A percentile compares a stretch with the other conserved stretches of the same genome.
Conservation (phyloP, 1,284 basidiomycete genomes). For the Tranzscheliella williamsii region DNA sequence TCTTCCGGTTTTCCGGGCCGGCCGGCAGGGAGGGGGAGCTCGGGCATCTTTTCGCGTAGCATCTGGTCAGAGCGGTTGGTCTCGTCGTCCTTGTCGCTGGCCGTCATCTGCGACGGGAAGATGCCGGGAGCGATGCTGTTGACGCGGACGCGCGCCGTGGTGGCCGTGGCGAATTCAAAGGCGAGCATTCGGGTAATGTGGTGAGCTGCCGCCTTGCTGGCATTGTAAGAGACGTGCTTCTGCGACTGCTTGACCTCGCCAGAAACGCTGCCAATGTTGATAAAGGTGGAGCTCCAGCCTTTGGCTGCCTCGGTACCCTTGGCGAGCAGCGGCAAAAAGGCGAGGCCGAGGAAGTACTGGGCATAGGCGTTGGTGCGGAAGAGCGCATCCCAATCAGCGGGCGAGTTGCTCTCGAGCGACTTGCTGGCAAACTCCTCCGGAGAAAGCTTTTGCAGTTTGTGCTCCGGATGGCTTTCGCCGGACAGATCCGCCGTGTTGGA, state of each 20-base stretch:
- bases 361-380: constrained; percentile 42
- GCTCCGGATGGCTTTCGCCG: constrained; percentile 37
- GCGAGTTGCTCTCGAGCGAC: constrained; percentile 38
- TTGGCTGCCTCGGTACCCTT: constrained; percentile 30
- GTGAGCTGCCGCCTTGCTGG: constrained; percentile 41
- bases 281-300: constrained; percentile 27
- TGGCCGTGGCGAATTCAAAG: constrained; percentile 30
- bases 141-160: constrained; percentile 41
- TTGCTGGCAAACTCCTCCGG: constrained; percentile 28
- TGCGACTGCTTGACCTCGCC: constrained; percentile 43
- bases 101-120: constrained; percentile 46
- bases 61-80: constrained; percentile 34
- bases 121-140: constrained; percentile 51
- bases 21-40: constrained; percentile 35
- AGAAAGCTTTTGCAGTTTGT: constrained; percentile 21
- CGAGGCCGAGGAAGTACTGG: constrained; percentile 36
- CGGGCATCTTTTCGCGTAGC: constrained; percentile 34
- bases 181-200: constrained; percentile 41
- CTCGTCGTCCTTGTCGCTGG: constrained; percentile 21
- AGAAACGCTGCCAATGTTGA: constrained; percentile 33
- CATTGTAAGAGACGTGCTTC: constrained; percentile 46
- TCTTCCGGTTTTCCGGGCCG: constrained; percentile 49
- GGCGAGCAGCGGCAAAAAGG: constrained; percentile 40
- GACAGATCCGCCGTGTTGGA: constrained; percentile 32
- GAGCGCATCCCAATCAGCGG: constrained; percentile 47